These are phyloP conservation scores for Cicer bijugum DNA, from an alignment of 306 rosid genomes.

Conservation along the genomic window DNA sequence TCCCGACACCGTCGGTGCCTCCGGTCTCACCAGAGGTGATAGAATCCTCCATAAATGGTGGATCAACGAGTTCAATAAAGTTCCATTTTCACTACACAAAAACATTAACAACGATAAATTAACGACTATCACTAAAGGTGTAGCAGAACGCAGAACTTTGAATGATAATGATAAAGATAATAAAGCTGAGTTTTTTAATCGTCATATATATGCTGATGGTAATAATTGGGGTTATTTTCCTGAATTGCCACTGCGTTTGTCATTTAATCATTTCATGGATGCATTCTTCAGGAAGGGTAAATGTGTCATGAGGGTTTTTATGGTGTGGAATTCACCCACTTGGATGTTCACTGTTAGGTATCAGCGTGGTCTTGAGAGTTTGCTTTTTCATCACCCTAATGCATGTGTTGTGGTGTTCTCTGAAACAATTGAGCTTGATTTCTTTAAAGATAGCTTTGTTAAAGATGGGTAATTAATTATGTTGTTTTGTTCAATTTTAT, in stretches of 20 bases:
- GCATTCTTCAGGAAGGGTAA: constrained; percentile 66
- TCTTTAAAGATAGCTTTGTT: constrained; percentile 71
- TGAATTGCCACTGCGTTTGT: constrained; percentile 59
- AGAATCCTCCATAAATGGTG: constrained; percentile 62
- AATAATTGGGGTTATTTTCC: constrained; percentile 92
- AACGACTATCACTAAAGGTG: constrained; percentile 24
- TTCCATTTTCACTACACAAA: constrained; percentile 55
- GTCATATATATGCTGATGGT: constrained; percentile 78
- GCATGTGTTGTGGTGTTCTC: constrained; percentile 93
- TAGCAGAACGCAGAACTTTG: constrained; percentile 51
- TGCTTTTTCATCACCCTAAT: constrained; percentile 67
- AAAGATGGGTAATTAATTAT: constrained; percentile 67
- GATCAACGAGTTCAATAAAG: constrained; percentile 63
- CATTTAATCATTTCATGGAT: constrained; percentile 71
- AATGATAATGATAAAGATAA: constrained; percentile 13
- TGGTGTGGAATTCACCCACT: constrained; percentile 98
- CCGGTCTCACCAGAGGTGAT: constrained; percentile 69
- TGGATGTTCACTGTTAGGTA: constrained; percentile 85
- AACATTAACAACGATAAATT: background rate
- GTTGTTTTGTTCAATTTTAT: background rate
- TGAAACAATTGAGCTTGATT: constrained; percentile 93
- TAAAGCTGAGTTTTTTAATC: constrained; percentile 19
- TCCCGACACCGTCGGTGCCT: constrained; percentile 62
- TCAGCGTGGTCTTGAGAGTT: constrained; percentile 92
- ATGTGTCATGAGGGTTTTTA: constrained; percentile 70